A percentile compares a stretch with the other conserved stretches of the same genome.
Conservation (phyloP, 108 stramenopile species). For the Cafeteria roenbergensis region DNA sequence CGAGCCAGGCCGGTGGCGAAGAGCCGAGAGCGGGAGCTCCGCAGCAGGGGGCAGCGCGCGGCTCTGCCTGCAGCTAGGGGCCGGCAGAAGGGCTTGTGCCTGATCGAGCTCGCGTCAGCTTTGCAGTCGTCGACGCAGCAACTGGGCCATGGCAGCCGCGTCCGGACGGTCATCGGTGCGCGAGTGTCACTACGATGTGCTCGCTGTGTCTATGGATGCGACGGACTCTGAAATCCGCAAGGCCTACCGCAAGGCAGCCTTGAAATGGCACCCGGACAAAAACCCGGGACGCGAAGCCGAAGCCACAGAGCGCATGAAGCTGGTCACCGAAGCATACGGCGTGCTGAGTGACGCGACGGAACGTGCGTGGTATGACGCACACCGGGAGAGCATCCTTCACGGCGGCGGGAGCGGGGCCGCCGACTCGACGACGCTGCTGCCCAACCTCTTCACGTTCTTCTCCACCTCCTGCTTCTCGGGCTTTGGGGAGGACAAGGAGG, state of each 20-base stretch:
- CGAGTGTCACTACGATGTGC: no score
- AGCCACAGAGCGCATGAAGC: conserved; percentile 15
- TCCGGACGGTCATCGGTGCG: no score
- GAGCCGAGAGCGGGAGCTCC: no score
- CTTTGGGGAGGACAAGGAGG: conserved; percentile 22
- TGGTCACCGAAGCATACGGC: conserved; percentile 25
- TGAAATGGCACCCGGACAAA: conserved; percentile 33
- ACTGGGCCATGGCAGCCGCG: no score
- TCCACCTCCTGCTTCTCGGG: conserved; percentile 14
- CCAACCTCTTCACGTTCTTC: conserved; percentile 21
- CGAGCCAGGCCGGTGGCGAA: no score
- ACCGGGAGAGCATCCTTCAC: conserved; percentile 25
- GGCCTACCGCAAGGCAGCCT: conserved; percentile 20
- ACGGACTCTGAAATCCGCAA: no score
- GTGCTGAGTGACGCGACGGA: conserved; percentile 30
- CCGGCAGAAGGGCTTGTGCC: no score
- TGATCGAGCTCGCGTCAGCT: no score
- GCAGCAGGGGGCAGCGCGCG: no score
- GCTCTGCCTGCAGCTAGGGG: no score
- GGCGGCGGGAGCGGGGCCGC: conserved; percentile 14
- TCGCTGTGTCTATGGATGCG: no score
- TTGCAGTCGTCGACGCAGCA: no score
- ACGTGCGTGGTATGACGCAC: conserved; percentile 30
- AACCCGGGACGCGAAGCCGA: conserved; percentile 18
- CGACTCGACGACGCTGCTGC: conserved; percentile 4